Conservation (phyloP, 1,284 basidiomycete genomes). For the Pterulicium gracile region DNA sequence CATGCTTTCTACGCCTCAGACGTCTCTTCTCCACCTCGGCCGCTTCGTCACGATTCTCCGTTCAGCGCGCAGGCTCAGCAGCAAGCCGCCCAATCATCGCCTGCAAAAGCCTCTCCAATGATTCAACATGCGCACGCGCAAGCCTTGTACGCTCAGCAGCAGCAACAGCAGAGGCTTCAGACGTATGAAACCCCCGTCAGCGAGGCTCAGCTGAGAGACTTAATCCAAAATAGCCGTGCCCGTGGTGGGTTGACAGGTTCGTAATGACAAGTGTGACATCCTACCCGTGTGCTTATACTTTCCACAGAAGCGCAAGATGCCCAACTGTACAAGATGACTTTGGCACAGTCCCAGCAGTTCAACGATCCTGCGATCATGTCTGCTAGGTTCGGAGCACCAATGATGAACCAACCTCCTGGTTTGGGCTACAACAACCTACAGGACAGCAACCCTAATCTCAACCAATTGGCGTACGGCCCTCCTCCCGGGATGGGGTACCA, state of each 20-base stretch:
- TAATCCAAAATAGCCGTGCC: slow-evolving; percentile 59
- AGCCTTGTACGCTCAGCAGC: slow-evolving; percentile 18
- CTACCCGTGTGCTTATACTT: slow-evolving; percentile 12
- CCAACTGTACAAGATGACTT: slow-evolving; percentile 25
- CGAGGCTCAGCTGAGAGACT: slow-evolving; percentile 63
- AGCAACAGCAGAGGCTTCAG: slow-evolving; percentile 37
- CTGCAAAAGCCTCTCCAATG: slow-evolving; percentile 35
- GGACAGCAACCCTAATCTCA: slow-evolving; percentile 14
- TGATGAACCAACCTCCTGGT: slow-evolving; percentile 22
- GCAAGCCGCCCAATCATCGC: slow-evolving; percentile 29
- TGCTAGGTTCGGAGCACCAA: slow-evolving; percentile 34
- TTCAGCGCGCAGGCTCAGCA: slow-evolving; percentile 23
- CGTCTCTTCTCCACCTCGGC: slow-evolving; percentile 22
- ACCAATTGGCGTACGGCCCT: slow-evolving; percentile 37
- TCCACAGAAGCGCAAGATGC: slow-evolving; percentile 22
- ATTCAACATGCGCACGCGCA: slow-evolving; percentile 35
- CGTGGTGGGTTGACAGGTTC: slow-evolving; percentile 19
- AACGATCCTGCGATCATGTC: slow-evolving; percentile 78
- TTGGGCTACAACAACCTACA: slow-evolving; percentile 10
- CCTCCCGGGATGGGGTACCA: slow-evolving; percentile 42
- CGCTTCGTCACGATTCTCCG: slow-evolving; percentile 35
- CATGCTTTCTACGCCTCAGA: slow-evolving; percentile 32
- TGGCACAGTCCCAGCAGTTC: slow-evolving; percentile 31
- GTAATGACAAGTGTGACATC: slow-evolving; percentile 1
- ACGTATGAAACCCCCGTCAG: slow-evolving; percentile 49